Evolutionary conservation across 192 early-diverging fungal genomes (phyloP), one percentile per base, ranked within the genome.

Genomic region (Backusella liffmaniae): DNA sequence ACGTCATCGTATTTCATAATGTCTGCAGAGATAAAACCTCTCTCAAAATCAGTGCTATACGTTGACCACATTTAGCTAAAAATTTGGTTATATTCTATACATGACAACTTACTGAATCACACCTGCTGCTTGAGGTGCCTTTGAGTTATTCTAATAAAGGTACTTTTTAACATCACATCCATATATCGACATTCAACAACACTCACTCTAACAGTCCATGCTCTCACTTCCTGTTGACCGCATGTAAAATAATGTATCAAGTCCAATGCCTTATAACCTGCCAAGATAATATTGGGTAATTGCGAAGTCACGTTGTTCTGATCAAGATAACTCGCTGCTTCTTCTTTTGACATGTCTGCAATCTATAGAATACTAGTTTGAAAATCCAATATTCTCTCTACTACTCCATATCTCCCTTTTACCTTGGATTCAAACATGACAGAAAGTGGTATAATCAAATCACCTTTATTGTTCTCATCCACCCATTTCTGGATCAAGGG

Each of bases 1-100:
- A 95, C 74, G 77, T 94, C 92, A 1, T 80, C 83, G 36, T 72
- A 90, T 76, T 77, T 84, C 72, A 79, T 79, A 12, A 89, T 74
- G 84, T 94, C 92, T 18, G 92, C 92, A 84, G 90, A 91, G 73
- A 94, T 92, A 67, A 94, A 94, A n/a, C 88, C 92, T 68, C 84
- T 82, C 69, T 85, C 91, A 84, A 96, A 94, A 74, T 96, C 94
- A 35, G 92, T 86, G 79, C 92, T 89, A 74, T 83, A 49, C 5
- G 5, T 44, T 32, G 32, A 32, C 32, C 32, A 32, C 32, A 32
- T 32, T 32, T 32, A 32, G 32, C 2, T 32, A 3, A 32, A 32
- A 3, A 3, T 32, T 1, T 32, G 32, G 0, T 32, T 32, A 32
- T 32, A 32, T 32, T 32, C 32, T 32, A 32, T 32, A 32, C 32